Percentiles rank a stretch among this genome's conserved stretches.
phyloP scores from a whole-genome alignment of 768 basidiomycete genomes.

The Tricholoma saponaceum region DNA sequence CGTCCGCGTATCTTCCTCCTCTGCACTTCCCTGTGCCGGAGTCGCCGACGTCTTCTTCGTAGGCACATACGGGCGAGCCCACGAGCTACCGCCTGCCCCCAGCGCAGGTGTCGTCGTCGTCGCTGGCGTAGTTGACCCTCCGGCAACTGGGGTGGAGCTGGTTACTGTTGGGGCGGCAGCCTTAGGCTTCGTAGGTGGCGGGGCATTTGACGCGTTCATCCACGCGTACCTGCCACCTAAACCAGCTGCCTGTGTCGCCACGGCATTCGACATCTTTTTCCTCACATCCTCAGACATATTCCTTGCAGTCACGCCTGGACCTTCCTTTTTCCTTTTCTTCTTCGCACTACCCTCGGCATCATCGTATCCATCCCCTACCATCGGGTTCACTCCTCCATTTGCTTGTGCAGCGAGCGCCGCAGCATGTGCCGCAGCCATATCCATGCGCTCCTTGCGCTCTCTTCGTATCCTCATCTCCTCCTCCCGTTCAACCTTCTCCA shows the following conservation, averaged over 20 bases:
- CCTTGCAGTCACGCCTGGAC: slow-evolving; percentile 77
- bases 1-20: slow-evolving; percentile 57
- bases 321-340: slow-evolving; percentile 83
- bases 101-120: slow-evolving; percentile 25
- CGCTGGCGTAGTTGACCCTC: slow-evolving; percentile 19
- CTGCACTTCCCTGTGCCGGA: slow-evolving; percentile 22
- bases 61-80: slow-evolving; percentile 63
- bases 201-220: slow-evolving; percentile 70
- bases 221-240: slow-evolving; percentile 80
- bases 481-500: slow-evolving; percentile 80
- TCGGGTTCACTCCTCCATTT: slow-evolving; percentile 28
- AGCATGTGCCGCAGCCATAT: slow-evolving; percentile 67
- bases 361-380: slow-evolving; percentile 27
- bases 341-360: slow-evolving; percentile 54
- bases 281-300: slow-evolving; percentile 91
- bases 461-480: slow-evolving; percentile 74
- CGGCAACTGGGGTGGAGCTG: slow-evolving; percentile 7
- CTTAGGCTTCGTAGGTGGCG: slow-evolving; percentile 33
- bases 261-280: slow-evolving; percentile 90
- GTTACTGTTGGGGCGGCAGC: slow-evolving; percentile 25
- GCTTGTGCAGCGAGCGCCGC: slow-evolving; percentile 59
- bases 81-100: slow-evolving; percentile 30
- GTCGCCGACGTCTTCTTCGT: slow-evolving; percentile 41
- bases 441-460: slow-evolving; percentile 75
- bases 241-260: slow-evolving; percentile 87